Evolutionary conservation across 495 filamentous ascomycete species (phyloP), one percentile per base, ranked within the genome.

Genomic region (Aspergillus homomorphus): DNA sequence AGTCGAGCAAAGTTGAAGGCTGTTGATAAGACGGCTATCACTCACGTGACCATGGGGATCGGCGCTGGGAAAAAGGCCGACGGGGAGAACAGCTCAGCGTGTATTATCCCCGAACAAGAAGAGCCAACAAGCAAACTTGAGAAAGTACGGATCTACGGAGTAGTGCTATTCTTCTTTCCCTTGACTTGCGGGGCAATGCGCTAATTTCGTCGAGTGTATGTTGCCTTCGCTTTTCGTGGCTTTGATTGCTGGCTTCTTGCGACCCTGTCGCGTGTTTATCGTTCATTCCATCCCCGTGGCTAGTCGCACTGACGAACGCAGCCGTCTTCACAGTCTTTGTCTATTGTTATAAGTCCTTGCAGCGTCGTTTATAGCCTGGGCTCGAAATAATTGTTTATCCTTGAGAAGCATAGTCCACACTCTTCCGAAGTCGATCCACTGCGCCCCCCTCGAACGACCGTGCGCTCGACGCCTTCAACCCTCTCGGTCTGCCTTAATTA

Each of bases 11-110:
- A 12, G 15, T 38, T 2, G 33, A 14, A 6, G 2, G 15, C 15
- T 12, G 5, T 38, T 12, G 33, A 9, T 12, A 14, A 12, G 10
- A 38, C 15, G 12, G 24, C 23, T 53, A 30, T 53, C 51, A 18
- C 14, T 14, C 51, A 53, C 51, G 51, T 53, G 51, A 53, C 30
- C 18, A n/a, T 7, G 33, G 51, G 18, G 49, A 21, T 51, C 23
- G n/a, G 26, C 51, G 51, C 51, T 24, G 51, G 18, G 20, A 53
- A 53, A 53, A 44, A 18, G 30, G 49, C 49, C 21, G 18, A 41
- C 50, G 28, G 26, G 15, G 50, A 43, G 51, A 53, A 26, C 51
- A 53, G 51, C 16, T 53, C 48, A 53, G 30, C 30, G 14, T 53
- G 16, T 41, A 51, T 23, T 48, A 23, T 24, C 15, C 23, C 23